phyloP scores from a whole-genome alignment of 768 basidiomycete species.

The Trametes maxima region DNA sequence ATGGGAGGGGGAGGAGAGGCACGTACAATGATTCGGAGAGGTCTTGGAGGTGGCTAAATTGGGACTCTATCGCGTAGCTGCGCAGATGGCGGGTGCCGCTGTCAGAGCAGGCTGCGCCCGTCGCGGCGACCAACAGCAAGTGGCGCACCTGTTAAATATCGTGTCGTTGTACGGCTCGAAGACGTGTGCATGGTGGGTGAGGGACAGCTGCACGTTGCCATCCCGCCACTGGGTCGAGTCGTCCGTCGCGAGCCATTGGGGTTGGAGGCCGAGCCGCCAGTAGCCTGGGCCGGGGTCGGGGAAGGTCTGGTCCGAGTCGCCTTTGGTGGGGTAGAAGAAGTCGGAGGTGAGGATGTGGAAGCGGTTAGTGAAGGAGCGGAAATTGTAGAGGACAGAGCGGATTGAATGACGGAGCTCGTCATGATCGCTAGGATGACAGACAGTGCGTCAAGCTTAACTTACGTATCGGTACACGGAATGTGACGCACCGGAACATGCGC shows the following conservation, averaged over 20 bases:
- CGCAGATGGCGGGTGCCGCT: background rate
- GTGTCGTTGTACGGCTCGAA: slow-evolving; percentile 27
- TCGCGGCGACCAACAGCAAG: background rate
- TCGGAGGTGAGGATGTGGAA: slow-evolving; percentile 41
- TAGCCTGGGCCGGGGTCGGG: slow-evolving; percentile 10
- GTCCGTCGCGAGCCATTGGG: slow-evolving; percentile 41
- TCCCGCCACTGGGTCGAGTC: slow-evolving; percentile 27
- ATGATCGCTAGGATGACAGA: slow-evolving; percentile 32
- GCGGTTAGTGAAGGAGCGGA: slow-evolving; percentile 29
- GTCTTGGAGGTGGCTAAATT: slow-evolving; percentile 34
- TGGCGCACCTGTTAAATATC: slow-evolving; percentile 38
- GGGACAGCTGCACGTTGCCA: slow-evolving; percentile 31
- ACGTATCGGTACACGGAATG: background rate
- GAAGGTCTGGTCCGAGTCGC: slow-evolving; percentile 8
- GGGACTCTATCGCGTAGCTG: slow-evolving; percentile 41
- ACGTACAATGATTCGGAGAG: slow-evolving; percentile 38
- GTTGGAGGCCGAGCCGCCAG: slow-evolving; percentile 40
- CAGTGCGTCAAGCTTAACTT: background rate
- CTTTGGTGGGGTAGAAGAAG: slow-evolving; percentile 30
- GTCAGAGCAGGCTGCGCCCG: background rate
- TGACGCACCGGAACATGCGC: slow-evolving; percentile 30
- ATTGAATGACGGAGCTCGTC: slow-evolving; percentile 42
- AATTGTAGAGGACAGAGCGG: slow-evolving; percentile 37
- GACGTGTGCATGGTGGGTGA: slow-evolving; percentile 38
- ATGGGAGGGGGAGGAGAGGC: background rate